Conservation (phyloP, 805 yeast species). For the Debaryomyces hansenii region DNA sequence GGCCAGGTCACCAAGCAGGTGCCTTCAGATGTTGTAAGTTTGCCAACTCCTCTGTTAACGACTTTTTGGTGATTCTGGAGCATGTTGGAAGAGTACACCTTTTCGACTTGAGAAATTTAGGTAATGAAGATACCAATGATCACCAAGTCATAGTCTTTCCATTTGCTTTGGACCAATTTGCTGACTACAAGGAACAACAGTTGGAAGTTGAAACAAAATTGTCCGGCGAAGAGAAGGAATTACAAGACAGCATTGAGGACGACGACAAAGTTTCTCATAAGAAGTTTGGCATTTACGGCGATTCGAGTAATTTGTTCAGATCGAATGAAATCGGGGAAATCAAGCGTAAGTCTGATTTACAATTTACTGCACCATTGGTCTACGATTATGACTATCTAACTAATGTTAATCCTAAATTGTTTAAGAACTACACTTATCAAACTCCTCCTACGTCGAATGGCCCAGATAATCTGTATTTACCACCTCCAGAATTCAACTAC, state of each 20-base stretch:
- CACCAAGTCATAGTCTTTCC: slow-evolving; percentile 79
- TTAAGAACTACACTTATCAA: slow-evolving; percentile 33
- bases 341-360: neutral
- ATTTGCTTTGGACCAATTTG: slow-evolving; percentile 42
- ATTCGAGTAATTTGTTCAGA: neutral
- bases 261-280: neutral
- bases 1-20: slow-evolving; percentile 55
- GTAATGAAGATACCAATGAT: slow-evolving; percentile 37
- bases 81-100: slow-evolving; percentile 87
- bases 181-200: slow-evolving; percentile 16
- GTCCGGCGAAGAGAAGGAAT: neutral
- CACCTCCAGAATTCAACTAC: slow-evolving; percentile 19
- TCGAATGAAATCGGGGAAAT: neutral
- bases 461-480: slow-evolving; percentile 5
- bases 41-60: slow-evolving; percentile 61
- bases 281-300: neutral
- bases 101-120: slow-evolving; percentile 70
- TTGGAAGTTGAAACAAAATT: neutral
- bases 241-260: neutral
- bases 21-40: slow-evolving; percentile 64
- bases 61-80: slow-evolving; percentile 73
- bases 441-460: slow-evolving; percentile 22
- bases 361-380: slow-evolving; percentile 38
- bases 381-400: slow-evolving; percentile 42
- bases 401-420: slow-evolving; percentile 35